Base-by-base conservation (phyloP, 2,329 filamentous ascomycete species). In the Aureobasidium sp. region DNA sequence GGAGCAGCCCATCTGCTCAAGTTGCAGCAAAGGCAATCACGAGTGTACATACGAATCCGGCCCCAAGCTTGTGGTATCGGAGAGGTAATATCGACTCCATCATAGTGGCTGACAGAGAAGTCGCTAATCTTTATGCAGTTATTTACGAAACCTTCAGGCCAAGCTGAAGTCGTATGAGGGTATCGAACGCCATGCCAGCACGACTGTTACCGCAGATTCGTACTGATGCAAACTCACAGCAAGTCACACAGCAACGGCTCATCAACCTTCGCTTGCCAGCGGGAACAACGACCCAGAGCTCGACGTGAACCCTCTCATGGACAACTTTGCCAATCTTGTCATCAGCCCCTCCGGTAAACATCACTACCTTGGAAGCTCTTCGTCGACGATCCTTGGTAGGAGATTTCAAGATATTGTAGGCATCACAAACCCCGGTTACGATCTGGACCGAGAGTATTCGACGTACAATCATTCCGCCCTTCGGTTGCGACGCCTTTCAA, bases 401-500 rank as follows among this genome's bases (percentile, higher is more conserved):
- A 59, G 67, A 20, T 64, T 70, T 6, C 63, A 65, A 11, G 67
- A 68, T 45, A 67, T 70, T 17, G 66, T 70, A 8, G 49, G 59
- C 20, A 51, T 62, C 20, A 49, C 42, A 5, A 57, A 49, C 27
- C 29, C 52, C 11, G 44, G 34, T 3, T 27, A 42, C 25, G 62
- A 57, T 15, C 31, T 64, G n/a, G 52, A 64, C 49, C 44, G 45
- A 37, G 62, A 64, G 17, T 48, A 48, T n/a, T 71, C 20, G 66
- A 68, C 39, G 70, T 73, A 63, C 63, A 76, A 42, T 69, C 74
- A 53, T 71, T 72, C 72, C 17, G 62, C 62, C 22, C 52, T 64
- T 1, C 39, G 72, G 74, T 66, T 68, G 72, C 42, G 71, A 69
- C 52, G 52, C 2, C 37, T 70, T 72, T 57, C 67, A 72, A 34